Evolutionary conservation across 768 basidiomycete genomes (phyloP).

Genomic region (Tricholoma flavovirens): DNA sequence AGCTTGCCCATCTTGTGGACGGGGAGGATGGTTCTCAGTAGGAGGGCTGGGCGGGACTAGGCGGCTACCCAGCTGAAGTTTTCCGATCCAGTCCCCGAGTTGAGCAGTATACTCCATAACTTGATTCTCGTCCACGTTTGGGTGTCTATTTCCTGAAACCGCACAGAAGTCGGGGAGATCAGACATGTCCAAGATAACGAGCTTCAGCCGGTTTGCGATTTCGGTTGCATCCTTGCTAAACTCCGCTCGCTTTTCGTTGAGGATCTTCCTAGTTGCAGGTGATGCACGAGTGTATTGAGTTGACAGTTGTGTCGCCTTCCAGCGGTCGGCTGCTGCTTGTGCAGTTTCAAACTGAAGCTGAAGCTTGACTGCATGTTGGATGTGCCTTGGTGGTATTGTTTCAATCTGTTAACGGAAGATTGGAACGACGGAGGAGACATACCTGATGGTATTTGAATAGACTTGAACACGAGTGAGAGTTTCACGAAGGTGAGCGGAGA

Average conservation of each 20-base stretch:
- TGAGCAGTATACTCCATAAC: conserved; percentile 23
- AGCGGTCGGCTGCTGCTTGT: conserved; percentile 19
- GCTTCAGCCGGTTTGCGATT: conserved; percentile 15
- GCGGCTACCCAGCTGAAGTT: conserved; percentile 12
- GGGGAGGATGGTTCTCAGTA: neutral
- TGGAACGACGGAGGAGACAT: conserved; percentile 4
- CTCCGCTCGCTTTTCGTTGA: conserved; percentile 16
- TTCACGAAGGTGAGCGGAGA: conserved; percentile 6
- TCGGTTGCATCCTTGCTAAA: conserved; percentile 15
- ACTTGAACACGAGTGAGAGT: conserved; percentile 12
- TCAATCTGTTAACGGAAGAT: neutral
- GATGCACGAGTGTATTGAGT: conserved; percentile 23
- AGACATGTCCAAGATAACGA: conserved; percentile 19
- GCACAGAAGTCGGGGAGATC: conserved; percentile 21
- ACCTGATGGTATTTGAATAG: conserved; percentile 18
- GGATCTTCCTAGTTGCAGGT: conserved; percentile 20
- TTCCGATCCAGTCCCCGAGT: conserved; percentile 27
- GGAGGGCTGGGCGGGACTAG: neutral
- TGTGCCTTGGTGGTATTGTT: conserved; percentile 15
- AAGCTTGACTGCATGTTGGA: conserved; percentile 22
- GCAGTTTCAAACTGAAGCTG: conserved; percentile 19
- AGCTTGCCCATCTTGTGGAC: conserved; percentile 8
- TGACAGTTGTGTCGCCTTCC: conserved; percentile 27
- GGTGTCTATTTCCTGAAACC: conserved; percentile 2
- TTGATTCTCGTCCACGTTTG: conserved; percentile 16